These are phyloP conservation scores for Arachis hypogaea DNA, from an alignment of 306 rosid species.

Conservation along the genomic window DNA sequence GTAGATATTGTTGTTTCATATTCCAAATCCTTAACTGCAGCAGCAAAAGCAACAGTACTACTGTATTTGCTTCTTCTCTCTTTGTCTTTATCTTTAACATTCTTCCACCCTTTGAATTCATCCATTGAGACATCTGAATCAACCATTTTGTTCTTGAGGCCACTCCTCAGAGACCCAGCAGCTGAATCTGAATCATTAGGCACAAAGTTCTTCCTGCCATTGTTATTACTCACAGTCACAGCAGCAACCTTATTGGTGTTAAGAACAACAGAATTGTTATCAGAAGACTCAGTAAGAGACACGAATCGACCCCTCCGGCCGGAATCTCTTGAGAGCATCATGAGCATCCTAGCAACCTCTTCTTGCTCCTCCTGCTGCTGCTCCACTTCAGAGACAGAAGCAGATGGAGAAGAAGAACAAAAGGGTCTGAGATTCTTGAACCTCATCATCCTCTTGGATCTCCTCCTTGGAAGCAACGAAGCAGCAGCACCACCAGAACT, in stretches of 20 bases:
- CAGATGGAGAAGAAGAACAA: slow-evolving; percentile 36
- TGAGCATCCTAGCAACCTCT: slow-evolving; percentile 75
- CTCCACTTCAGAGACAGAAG: slow-evolving; percentile 55
- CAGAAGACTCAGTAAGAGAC: slow-evolving; percentile 61
- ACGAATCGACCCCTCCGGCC: slow-evolving; percentile 47
- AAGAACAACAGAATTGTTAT: slow-evolving; percentile 62
- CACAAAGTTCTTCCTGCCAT: slow-evolving; percentile 11
- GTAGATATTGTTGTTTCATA: slow-evolving; percentile 35
- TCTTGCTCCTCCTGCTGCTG: slow-evolving; percentile 64
- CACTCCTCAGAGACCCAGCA: slow-evolving; percentile 53
- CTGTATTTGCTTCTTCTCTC: slow-evolving; percentile 31
- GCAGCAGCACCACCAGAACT: slow-evolving; percentile 30
- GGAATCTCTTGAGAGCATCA: slow-evolving; percentile 70
- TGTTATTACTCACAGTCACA: slow-evolving; percentile 38
- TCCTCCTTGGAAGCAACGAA: slow-evolving; percentile 51
- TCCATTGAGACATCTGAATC: slow-evolving; percentile 56
- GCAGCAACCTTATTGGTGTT: slow-evolving; percentile 59
- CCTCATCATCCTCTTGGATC: slow-evolving; percentile 52
- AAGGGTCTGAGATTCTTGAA: slow-evolving; percentile 44
- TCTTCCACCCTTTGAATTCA: slow-evolving; percentile 48
- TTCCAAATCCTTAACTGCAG: slow-evolving; percentile 47
- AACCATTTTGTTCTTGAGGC: slow-evolving; percentile 50
- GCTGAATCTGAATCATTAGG: slow-evolving; percentile 50
- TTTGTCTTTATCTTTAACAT: too few relatives aligned
- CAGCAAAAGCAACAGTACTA: slow-evolving; percentile 15